Conservation (phyloP, 805 yeast genomes). For the Brettanomyces sp. region DNA sequence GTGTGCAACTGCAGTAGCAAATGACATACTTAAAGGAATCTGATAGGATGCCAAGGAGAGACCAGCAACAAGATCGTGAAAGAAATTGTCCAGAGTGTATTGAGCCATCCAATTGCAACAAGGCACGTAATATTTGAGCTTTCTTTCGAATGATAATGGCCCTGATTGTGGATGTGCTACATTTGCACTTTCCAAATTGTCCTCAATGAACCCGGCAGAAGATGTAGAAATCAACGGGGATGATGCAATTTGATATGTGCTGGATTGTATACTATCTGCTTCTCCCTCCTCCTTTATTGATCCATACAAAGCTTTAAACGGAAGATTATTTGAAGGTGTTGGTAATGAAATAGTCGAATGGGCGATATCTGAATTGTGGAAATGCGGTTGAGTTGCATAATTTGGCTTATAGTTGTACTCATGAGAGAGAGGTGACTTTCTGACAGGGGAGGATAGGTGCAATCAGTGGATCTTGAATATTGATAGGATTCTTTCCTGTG, state of each 20-base stretch:
- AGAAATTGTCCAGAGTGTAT: slow-evolving; percentile 30
- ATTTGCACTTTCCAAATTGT: too few species aligned
- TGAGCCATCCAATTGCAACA: slow-evolving; percentile 57
- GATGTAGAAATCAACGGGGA: neutral
- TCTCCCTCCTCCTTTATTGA: neutral
- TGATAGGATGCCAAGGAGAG: slow-evolving; percentile 84
- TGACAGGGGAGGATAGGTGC: too few species aligned
- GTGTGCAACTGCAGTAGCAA: slow-evolving; percentile 77
- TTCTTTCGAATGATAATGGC: slow-evolving; percentile 3
- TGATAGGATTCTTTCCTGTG: too few species aligned
- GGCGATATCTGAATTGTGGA: too few species aligned
- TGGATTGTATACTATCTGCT: neutral
- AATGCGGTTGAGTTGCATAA: too few species aligned
- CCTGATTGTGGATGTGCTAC: neutral
- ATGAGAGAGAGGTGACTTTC: too few species aligned
- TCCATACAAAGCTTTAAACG: neutral
- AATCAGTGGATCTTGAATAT: too few species aligned
- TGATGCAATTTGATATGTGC: neutral
- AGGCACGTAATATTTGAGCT: slow-evolving; percentile 57
- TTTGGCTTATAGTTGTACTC: too few species aligned
- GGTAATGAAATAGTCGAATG: too few species aligned
- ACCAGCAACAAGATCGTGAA: slow-evolving; percentile 74
- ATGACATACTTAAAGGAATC: slow-evolving; percentile 74
- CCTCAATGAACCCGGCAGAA: too few species aligned
- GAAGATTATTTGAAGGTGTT: too few species aligned